Evolutionary conservation across 352 stramenopile genomes (phyloP), one percentile per base, ranked within the genome.

Genomic region (Phytophthora sojae): DNA sequence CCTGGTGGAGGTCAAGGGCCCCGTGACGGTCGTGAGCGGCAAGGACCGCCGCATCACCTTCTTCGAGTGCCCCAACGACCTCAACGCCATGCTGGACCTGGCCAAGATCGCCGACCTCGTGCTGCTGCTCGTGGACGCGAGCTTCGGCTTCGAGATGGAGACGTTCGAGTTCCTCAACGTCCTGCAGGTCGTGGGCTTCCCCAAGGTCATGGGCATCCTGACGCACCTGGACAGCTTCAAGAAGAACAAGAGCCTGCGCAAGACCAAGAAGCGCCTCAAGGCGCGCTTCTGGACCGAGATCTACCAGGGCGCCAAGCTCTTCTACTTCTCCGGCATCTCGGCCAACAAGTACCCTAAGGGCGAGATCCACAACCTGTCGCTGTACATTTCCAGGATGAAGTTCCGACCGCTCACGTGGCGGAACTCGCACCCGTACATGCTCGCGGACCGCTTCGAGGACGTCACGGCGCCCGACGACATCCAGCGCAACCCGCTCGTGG

Each of bases 151-250:
- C 76, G 98, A 99, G 76, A 99, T 99, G 98, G 98, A 99, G 81
- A 99, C 98, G 14, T 99, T 99, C 64, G 98, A 99, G 86, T 99
- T 99, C 75, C 89, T 99, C 8, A 99, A 99, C 79, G 98, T 99
- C 64, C 88, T 99, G 9, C 98, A 99, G 82, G 83, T 92, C 29
- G 79, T 90, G 0, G 89, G 89, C 0, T 96, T 96, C 67, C 95
- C 95, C 17, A 97, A 97, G 71, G 95, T 99, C 29, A 99, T 99
- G 93, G 98, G 98, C 53, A 97, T 99, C 49, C 92, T 99, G 57
- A 99, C 98, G 21, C 97, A 99, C 79, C 79, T 99, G 51, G 98
- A 99, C 86, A 82, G 80, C 6, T 99, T 99, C 77, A 95, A 97
- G 66, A 99, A 99, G 58, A 97, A 97, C 75, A 99, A 99, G 77